Conservation (phyloP, 2,329 filamentous ascomycete genomes). For the Phaeosphaeria sp. region DNA sequence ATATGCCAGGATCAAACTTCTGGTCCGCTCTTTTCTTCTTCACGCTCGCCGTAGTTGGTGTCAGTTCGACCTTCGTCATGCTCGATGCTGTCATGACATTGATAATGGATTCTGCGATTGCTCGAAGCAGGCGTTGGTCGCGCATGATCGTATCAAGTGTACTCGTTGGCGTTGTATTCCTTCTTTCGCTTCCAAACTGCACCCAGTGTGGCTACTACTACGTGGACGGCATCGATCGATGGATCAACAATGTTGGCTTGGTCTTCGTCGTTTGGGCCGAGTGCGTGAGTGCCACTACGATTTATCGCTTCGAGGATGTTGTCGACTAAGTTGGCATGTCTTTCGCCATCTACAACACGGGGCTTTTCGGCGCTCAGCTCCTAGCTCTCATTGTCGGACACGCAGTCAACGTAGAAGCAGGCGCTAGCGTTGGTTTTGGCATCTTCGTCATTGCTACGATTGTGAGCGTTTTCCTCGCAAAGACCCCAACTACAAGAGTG, state of each 20-base stretch:
- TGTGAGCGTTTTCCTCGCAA: constrained; percentile 46
- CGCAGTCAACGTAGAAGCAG: constrained; percentile 46
- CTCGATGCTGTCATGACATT: constrained; percentile 61
- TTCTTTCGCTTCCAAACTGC: constrained; percentile 61
- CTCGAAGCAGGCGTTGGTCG: constrained; percentile 34
- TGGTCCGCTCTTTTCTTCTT: constrained; percentile 63
- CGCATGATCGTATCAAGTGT: constrained; percentile 55
- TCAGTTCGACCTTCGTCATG: constrained; percentile 64
- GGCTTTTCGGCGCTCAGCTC: constrained; percentile 59
- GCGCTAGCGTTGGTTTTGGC: constrained; percentile 59
- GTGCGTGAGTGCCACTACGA: constrained; percentile 57
- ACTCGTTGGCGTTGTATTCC: constrained; percentile 56
- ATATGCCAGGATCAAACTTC: constrained; percentile 62
- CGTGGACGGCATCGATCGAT: constrained; percentile 60
- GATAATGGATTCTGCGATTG: constrained; percentile 52
- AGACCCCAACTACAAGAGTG: constrained; percentile 52
- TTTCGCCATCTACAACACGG: constrained; percentile 53
- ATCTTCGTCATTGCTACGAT: constrained; percentile 53
- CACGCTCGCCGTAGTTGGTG: constrained; percentile 61
- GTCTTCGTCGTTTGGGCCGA: constrained; percentile 60
- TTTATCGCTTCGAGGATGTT: constrained; percentile 58
- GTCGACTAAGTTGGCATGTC: constrained; percentile 51
- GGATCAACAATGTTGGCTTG: constrained; percentile 61
- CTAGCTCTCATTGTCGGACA: constrained; percentile 58
- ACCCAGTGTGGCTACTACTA: constrained; percentile 62